Evolutionary conservation across 75 land plant genomes (phyloP).

Genomic region (Picea glauca): DNA sequence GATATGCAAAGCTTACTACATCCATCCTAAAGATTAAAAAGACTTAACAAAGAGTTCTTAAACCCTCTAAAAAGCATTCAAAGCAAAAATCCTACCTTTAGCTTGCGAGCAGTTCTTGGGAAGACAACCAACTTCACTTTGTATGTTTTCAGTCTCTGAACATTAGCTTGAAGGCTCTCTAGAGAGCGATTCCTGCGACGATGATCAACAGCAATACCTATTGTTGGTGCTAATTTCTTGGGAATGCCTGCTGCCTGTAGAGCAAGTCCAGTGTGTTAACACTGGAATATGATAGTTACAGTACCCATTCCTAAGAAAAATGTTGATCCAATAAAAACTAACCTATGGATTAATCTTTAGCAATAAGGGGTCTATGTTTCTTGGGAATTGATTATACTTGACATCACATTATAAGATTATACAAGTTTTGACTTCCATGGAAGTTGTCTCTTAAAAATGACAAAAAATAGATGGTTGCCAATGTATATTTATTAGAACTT

Average conservation of each 20-base stretch:
- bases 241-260: slow-evolving; percentile 67
- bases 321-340: no score
- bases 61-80: not conserved
- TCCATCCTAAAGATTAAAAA: not conserved
- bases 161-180: slow-evolving; percentile 75
- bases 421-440: no score
- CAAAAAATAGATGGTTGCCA: not conserved
- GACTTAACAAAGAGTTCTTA: not conserved
- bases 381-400: no score
- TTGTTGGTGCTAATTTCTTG: slow-evolving; percentile 70
- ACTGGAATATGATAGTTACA: no score
- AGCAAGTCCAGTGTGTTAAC: not conserved
- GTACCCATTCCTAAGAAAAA: no score
- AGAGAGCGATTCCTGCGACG: slow-evolving; percentile 63
- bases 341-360: no score
- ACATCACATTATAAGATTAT: no score
- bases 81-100: slow-evolving; percentile 36
- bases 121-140: slow-evolving; percentile 77
- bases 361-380: no score
- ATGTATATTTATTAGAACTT: not conserved
- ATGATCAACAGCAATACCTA: slow-evolving; percentile 77
- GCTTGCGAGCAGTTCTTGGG: slow-evolving; percentile 59
- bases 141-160: slow-evolving; percentile 71
- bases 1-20: slow-evolving; percentile 1
- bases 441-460: not conserved